Evolutionary conservation across 805 yeast genomes (phyloP).

Genomic region (Hanseniaspora thailandica): DNA sequence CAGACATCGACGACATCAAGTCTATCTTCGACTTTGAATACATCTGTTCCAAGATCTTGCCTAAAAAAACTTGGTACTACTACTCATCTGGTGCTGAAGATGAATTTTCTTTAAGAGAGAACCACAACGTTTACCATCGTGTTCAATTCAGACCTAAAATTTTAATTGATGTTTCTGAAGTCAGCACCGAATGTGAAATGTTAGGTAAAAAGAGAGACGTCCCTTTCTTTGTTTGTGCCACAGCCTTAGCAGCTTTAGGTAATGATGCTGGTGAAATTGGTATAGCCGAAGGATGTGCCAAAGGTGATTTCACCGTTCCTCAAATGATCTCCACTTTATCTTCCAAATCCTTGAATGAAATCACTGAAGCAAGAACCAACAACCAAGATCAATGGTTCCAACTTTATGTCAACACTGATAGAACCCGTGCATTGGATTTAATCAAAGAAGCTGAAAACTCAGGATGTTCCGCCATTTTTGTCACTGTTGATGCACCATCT

Average conservation of each 20-base stretch:
- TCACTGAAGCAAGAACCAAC: constrained; percentile 53
- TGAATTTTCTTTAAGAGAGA: constrained; percentile 79
- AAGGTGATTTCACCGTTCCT: constrained; percentile 43
- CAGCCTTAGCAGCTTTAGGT: constrained; percentile 85
- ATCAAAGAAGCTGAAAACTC: constrained; percentile 61
- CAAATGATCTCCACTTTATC: constrained; percentile 94
- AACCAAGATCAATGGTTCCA: constrained; percentile 79
- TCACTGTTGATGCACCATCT: constrained; percentile 89
- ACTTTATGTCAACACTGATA: constrained; percentile 68
- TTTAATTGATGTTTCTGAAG: constrained; percentile 63
- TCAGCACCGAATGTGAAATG: constrained; percentile 62
- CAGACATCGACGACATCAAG: constrained; percentile 56
- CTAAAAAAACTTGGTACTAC: constrained; percentile 81
- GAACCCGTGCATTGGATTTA: constrained; percentile 47
- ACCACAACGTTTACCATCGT: constrained; percentile 79
- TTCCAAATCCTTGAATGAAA: constrained; percentile 78
- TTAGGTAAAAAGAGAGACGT: constrained; percentile 57
- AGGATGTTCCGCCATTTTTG: constrained; percentile 71
- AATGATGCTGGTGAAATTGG: constrained; percentile 79
- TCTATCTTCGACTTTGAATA: constrained; percentile 80
- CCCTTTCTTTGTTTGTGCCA: constrained; percentile 84
- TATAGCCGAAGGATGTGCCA: constrained; percentile 70
- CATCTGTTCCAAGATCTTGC: constrained; percentile 68
- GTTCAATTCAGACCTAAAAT: constrained; percentile 78
- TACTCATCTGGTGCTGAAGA: constrained; percentile 89